Conservation (phyloP, 441 rosid genomes). For the Eutrema salsugineum region DNA sequence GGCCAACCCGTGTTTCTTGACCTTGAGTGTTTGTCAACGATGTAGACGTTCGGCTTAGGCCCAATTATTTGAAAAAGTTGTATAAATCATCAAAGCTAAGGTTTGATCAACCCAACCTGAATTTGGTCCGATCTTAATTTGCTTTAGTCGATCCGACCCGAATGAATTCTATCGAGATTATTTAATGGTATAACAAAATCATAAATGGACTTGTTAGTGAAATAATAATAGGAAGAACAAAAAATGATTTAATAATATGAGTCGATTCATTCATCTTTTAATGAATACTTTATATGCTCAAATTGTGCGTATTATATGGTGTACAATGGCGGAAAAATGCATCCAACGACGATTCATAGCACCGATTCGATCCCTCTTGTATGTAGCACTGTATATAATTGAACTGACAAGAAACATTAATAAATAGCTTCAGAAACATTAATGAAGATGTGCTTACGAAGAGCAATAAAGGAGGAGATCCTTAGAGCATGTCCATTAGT, state of each 20-base stretch:
- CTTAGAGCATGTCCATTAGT: too few relatives aligned
- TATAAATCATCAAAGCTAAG: not conserved
- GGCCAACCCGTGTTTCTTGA: not conserved
- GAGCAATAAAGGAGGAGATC: slow-evolving; percentile 6
- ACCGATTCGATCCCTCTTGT: not conserved
- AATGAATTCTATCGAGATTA: too few relatives aligned
- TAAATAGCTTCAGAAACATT: not conserved
- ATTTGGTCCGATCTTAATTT: not conserved
- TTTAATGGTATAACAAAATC: too few relatives aligned
- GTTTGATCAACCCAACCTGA: not conserved
- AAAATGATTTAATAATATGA: too few relatives aligned
- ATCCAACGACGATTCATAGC: not conserved
- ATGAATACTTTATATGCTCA: not conserved
- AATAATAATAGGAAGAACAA: too few relatives aligned
- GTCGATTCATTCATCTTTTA: too few relatives aligned
- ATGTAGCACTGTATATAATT: not conserved
- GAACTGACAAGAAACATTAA: not conserved
- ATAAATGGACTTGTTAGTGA: too few relatives aligned
- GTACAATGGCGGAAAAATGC: not conserved
- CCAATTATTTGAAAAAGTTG: not conserved
- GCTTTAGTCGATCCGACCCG: not conserved
- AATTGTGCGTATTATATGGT: not conserved
- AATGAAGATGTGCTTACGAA: not conserved
- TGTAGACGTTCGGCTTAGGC: not conserved
- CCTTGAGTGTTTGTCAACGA: not conserved